A percentile compares a stretch with the other conserved stretches of the same genome.
Conservation (phyloP, 441 rosid species). For the Erodium texanum region DNA sequence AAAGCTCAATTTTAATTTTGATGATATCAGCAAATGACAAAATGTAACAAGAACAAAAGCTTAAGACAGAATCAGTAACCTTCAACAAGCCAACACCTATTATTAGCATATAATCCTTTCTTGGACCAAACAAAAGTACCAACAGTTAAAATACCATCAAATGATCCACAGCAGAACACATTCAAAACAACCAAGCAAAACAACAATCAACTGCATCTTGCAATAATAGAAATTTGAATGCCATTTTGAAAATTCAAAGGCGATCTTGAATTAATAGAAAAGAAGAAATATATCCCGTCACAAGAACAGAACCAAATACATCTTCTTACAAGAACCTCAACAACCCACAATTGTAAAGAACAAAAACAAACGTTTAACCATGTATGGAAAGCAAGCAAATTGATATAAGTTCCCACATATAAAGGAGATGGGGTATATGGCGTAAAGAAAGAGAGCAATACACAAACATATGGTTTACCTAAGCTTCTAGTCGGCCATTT, state of each 20-base stretch:
- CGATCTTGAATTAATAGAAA: conserved; percentile 9
- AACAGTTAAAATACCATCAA: too few relatives aligned
- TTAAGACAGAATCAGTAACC: too few relatives aligned
- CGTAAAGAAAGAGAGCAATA: conserved; percentile 10
- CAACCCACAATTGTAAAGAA: conserved; percentile 14
- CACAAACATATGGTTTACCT: conserved; percentile 1
- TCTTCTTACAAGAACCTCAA: conserved; percentile 16
- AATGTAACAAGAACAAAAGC: too few relatives aligned
- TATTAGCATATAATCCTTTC: too few relatives aligned
- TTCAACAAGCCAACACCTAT: too few relatives aligned
- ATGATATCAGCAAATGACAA: too few relatives aligned
- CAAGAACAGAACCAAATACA: conserved; percentile 16
- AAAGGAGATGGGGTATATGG: neutral
- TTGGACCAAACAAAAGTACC: too few relatives aligned
- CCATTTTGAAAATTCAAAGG: too few relatives aligned
- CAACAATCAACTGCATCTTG: neutral
- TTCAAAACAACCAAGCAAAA: neutral
- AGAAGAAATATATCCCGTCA: neutral
- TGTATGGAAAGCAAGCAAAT: conserved; percentile 16
- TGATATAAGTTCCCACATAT: conserved; percentile 21
- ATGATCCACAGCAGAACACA: neutral
- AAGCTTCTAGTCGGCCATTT: conserved; percentile 53
- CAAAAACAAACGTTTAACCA: conserved; percentile 9
- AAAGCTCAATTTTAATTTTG: too few relatives aligned
- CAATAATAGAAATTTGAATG: neutral